Conservation (phyloP, 2,329 filamentous ascomycete species). For the Alternaria viburni region DNA sequence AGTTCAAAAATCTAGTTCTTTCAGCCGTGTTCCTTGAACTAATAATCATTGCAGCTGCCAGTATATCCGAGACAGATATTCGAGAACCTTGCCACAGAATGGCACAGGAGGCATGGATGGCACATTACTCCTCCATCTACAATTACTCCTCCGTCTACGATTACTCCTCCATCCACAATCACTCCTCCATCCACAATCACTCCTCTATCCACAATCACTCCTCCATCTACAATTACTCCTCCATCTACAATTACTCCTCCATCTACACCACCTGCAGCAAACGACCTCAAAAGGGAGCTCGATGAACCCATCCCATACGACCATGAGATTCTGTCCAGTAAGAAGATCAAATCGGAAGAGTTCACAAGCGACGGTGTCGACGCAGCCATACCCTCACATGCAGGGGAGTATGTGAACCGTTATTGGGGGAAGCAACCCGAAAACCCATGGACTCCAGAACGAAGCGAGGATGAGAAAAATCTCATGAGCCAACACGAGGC, state of each 20-base stretch:
- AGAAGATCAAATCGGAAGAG: neutral
- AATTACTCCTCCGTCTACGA: too few species aligned
- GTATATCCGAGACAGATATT: neutral
- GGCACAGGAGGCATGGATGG: neutral
- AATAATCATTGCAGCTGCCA: neutral
- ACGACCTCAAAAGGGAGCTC: neutral
- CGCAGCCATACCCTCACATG: neutral
- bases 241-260: neutral
- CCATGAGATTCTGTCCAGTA: neutral
- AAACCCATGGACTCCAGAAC: neutral
- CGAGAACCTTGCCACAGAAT: neutral
- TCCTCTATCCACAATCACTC: neutral
- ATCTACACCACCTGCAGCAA: neutral
- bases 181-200: too few species aligned
- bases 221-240: too few species aligned
- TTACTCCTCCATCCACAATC: too few species aligned
- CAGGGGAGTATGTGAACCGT: neutral
- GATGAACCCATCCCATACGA: neutral
- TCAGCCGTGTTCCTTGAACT: too few species aligned
- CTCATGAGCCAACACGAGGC: neutral
- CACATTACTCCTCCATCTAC: neutral
- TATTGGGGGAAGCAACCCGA: neutral
- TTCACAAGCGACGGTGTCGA: neutral
- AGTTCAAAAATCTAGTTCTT: neutral
- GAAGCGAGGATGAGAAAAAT: neutral